Evolutionary conservation across 148 eudicot genomes (phyloP).

Genomic region (Linanthus parryae): DNA sequence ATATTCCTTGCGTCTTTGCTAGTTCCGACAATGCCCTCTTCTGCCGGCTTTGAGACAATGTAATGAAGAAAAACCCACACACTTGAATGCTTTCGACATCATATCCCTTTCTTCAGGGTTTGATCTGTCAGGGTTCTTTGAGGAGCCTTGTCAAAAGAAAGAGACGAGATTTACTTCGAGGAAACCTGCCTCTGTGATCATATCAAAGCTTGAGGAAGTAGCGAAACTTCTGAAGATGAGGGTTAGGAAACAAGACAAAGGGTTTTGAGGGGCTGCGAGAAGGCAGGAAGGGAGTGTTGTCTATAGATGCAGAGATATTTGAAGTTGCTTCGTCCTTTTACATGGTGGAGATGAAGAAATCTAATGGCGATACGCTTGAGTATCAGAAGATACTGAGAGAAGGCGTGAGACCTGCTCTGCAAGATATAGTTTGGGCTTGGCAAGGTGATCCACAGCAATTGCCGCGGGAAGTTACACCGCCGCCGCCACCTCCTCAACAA

Average conservation of each 20-base stretch:
- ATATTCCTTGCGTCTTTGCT: no score
- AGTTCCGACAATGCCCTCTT: no score
- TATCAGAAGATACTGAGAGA: slow-evolving; percentile 55
- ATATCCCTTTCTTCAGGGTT: slow-evolving; percentile 70
- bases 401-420: slow-evolving; percentile 60
- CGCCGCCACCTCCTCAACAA: slow-evolving; percentile 4
- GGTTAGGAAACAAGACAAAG: slow-evolving; percentile 50
- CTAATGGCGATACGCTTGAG: slow-evolving; percentile 64
- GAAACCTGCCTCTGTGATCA: slow-evolving; percentile 47
- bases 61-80: slow-evolving; percentile 36
- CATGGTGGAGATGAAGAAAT: slow-evolving; percentile 72
- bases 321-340: slow-evolving; percentile 47
- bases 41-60: no score
- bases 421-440: slow-evolving; percentile 80
- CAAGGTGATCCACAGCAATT: slow-evolving; percentile 42
- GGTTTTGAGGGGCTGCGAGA: slow-evolving; percentile 56
- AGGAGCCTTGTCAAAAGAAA: slow-evolving; percentile 32
- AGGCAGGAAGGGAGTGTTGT: slow-evolving; percentile 58
- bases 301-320: slow-evolving; percentile 78
- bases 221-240: slow-evolving; percentile 45
- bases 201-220: slow-evolving; percentile 53
- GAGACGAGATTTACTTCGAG: slow-evolving; percentile 64
- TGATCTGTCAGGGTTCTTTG: slow-evolving; percentile 59
- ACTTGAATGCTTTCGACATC: slow-evolving; percentile 73
- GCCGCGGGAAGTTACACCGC: slow-evolving; percentile 11